A percentile compares a stretch with the other conserved stretches of the same genome.
Evolutionary conservation across 805 yeast species (phyloP).

Genomic region (Ogataea pini): DNA sequence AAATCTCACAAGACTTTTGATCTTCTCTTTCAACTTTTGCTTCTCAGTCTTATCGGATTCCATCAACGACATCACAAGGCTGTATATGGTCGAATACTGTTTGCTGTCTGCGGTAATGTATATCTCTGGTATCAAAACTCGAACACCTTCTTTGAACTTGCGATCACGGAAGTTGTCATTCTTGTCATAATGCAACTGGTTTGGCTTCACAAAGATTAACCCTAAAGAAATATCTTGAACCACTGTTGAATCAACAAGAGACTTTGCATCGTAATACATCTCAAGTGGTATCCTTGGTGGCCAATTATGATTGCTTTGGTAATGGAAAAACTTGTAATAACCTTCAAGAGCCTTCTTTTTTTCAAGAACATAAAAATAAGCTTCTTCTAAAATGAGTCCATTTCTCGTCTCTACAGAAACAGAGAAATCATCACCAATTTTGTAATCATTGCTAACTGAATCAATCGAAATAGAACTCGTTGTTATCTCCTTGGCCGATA

Average conservation of each 20-base stretch:
- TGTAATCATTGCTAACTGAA: constrained; percentile 42
- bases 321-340: constrained; percentile 35
- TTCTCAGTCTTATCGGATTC: constrained; percentile 38
- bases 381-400: constrained; percentile 56
- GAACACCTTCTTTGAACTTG: constrained; percentile 25
- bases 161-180: constrained; percentile 20
- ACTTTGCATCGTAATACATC: constrained; percentile 51
- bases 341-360: constrained; percentile 37
- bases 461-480: constrained; percentile 49
- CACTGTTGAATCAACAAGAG: constrained; percentile 45
- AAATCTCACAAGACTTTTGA: constrained; percentile 35
- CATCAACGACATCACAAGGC: constrained; percentile 47
- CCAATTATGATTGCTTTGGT: constrained; percentile 44
- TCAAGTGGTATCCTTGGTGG: constrained; percentile 71
- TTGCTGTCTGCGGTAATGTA: constrained; percentile 54
- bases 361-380: constrained; percentile 54
- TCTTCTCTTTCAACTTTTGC: constrained; percentile 41
- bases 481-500: constrained; percentile 61
- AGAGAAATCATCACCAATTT: constrained; percentile 40
- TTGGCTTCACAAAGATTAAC: constrained; percentile 50
- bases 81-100: constrained; percentile 56
- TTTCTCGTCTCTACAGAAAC: constrained; percentile 54
- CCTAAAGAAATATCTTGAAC: constrained; percentile 56
- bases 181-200: constrained; percentile 46
- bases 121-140: constrained; percentile 43